Base-by-base conservation (phyloP, 352 stramenopile species). In the Phytophthora colocasiae region DNA sequence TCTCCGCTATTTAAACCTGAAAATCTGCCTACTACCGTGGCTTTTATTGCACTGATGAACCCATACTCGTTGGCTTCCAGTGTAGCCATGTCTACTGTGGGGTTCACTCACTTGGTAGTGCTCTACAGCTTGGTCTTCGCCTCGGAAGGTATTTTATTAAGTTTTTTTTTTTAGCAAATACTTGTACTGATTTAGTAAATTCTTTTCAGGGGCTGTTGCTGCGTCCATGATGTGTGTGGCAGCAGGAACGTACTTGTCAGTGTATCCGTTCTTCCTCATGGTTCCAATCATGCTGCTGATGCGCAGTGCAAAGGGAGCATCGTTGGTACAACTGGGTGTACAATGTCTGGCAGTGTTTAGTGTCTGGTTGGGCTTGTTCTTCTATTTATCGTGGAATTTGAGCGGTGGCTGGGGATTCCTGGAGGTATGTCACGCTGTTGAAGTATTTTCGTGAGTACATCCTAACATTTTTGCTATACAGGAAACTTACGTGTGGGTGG, bases 401-500 rank as follows among this genome's bases (percentile, higher is more conserved):
- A 84, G 48, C 39, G 78, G 77, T 4, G 68, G 63, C 17, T 94
- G 85, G 85, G 57, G 48, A 9, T 94, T 94, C 29, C 2, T 94
- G 10, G 46, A 89, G 78, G 85, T 92, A 46, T 10, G 36, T 22
- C 22, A 17, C 7, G 17, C 4, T 34, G 6, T 19, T 51, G 24
- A 26, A 51, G 14, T 15, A 24, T 54, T 12, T 11, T 55, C 26
- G 5, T 43, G 29, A 17, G 46, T n/a, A 43, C 15, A 44, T 44
- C 27, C 10, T 51, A 51, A 45, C 55, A 0, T 32, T 50, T n/a
- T 15, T 54, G 2, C 6, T 58, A 0, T 60, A 27, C 46, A 92
- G 82, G 78, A 91, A 64, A 94, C 87, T 2, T 96, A 96, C 58
- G 54, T 91, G 41, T 96, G 87, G 87, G 75, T 94, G 26, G 80